phyloP scores from a whole-genome alignment of 495 filamentous ascomycete species.

The Xanthoparmelia taractica region DNA sequence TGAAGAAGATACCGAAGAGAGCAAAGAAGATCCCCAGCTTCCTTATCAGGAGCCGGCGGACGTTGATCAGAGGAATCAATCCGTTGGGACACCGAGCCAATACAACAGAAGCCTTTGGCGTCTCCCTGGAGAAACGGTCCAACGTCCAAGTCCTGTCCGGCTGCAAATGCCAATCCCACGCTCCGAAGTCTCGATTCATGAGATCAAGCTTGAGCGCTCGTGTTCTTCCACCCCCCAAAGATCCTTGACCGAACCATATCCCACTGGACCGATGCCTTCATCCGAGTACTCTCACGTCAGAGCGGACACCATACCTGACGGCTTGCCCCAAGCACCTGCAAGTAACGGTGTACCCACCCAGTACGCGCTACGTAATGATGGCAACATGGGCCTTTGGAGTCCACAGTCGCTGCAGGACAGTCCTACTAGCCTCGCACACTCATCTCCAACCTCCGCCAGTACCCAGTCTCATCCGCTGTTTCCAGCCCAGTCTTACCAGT shows the following conservation, averaged over 20 bases:
- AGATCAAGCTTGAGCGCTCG: conserved; percentile 20
- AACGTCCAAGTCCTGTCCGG: conserved; percentile 12
- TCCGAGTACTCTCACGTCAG: conserved; percentile 5
- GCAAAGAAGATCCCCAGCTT: conserved; percentile 23
- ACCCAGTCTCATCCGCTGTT: conserved; percentile 11
- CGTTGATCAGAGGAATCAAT: conserved; percentile 7
- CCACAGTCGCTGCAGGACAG: conserved; percentile 9
- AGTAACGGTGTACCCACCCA: conserved; percentile 1
- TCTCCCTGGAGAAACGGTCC: conserved; percentile 18
- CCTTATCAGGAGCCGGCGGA: conserved; percentile 6
- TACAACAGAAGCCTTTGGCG: conserved; percentile 21
- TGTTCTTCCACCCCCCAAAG: conserved; percentile 15
- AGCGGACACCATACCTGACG: conserved; percentile 4
- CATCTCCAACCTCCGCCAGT: conserved; percentile 8
- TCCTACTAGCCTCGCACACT: conserved; percentile 7
- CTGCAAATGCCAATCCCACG: conserved; percentile 2
- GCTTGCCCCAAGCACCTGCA: neutral
- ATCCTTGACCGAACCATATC: conserved; percentile 13
- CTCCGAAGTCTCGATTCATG: conserved; percentile 11
- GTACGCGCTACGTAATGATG: conserved; percentile 1
- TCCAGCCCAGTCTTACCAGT: conserved; percentile 7
- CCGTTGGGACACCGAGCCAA: conserved; percentile 11
- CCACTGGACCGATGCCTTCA: neutral
- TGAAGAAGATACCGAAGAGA: conserved; percentile 35
- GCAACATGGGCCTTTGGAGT: conserved; percentile 12